A percentile compares a stretch with the other conserved stretches of the same genome.
Conservation (phyloP, 2,329 filamentous ascomycete species). For the Phialemonium atrogriseum region DNA sequence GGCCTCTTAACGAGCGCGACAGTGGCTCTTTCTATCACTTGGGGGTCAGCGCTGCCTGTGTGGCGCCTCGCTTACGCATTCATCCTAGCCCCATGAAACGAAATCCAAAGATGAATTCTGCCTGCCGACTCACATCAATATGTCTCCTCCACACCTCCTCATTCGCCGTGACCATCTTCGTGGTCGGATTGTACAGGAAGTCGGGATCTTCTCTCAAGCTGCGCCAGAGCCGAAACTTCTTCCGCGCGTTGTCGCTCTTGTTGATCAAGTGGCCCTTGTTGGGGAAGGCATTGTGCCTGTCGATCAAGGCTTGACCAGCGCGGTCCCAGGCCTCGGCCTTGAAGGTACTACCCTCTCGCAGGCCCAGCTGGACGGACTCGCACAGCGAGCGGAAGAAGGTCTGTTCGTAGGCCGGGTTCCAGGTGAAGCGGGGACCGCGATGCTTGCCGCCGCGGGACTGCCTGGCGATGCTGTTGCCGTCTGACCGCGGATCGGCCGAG, state of each 20-base stretch:
- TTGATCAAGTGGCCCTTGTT: slow-evolving; percentile 55
- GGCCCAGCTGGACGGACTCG: slow-evolving; percentile 48
- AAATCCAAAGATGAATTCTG: background rate
- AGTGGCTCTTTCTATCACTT: slow-evolving; percentile 48
- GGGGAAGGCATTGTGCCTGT: slow-evolving; percentile 47
- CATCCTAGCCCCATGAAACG: too few relatives aligned
- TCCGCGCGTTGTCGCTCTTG: slow-evolving; percentile 55
- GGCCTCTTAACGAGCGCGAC: slow-evolving; percentile 46
- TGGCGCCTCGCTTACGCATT: too few relatives aligned
- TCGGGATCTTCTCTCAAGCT: slow-evolving; percentile 49
- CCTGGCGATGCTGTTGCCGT: slow-evolving; percentile 6
- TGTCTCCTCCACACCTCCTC: slow-evolving; percentile 51
- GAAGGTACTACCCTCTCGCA: slow-evolving; percentile 51
- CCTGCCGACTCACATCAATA: slow-evolving; percentile 39
- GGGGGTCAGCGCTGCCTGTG: too few relatives aligned
- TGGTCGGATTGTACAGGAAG: slow-evolving; percentile 43
- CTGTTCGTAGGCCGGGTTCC: slow-evolving; percentile 49
- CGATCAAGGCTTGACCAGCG: slow-evolving; percentile 44
- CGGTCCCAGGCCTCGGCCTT: slow-evolving; percentile 54
- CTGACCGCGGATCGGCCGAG: slow-evolving; percentile 11
- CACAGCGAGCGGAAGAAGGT: slow-evolving; percentile 54
- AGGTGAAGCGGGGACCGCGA: slow-evolving; percentile 46
- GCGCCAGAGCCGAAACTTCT: slow-evolving; percentile 54
- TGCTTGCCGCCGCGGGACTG: slow-evolving; percentile 15
- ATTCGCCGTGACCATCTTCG: slow-evolving; percentile 43